A percentile compares a stretch with the other conserved stretches of the same genome.
Conservation (phyloP, 2,329 filamentous ascomycete genomes). For the Endoconidiophora laricicola region DNA sequence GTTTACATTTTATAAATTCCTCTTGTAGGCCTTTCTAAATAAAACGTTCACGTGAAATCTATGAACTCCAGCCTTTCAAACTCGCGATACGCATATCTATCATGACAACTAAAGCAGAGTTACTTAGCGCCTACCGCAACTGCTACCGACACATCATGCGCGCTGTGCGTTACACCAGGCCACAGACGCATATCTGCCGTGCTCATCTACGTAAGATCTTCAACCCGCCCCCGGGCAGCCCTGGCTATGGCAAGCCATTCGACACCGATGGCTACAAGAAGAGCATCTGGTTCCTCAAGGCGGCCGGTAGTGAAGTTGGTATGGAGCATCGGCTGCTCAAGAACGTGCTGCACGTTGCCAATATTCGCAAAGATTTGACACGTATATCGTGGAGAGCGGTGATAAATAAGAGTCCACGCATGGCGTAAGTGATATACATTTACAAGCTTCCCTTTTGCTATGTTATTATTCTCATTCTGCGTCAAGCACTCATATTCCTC, state of each 20-base stretch:
- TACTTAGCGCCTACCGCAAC: conserved; percentile 51
- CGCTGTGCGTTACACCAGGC: conserved; percentile 55
- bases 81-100: not conserved
- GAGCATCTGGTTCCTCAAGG: conserved; percentile 53
- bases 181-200: conserved; percentile 45
- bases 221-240: conserved; percentile 18
- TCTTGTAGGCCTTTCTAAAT: not conserved
- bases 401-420: conserved; percentile 14
- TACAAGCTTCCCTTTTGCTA: not conserved
- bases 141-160: conserved; percentile 51
- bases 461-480: too few relatives aligned
- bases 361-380: conserved; percentile 21
- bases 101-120: conserved; percentile 20
- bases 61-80: too few relatives aligned
- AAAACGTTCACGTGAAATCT: not conserved
- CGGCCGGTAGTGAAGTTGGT: conserved; percentile 45
- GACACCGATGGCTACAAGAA: conserved; percentile 38
- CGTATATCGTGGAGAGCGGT: conserved; percentile 12
- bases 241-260: conserved; percentile 22
- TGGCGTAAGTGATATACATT: not conserved
- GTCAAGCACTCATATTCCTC: too few relatives aligned
- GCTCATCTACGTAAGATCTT: conserved; percentile 45
- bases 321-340: conserved; percentile 58
- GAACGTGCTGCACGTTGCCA: conserved; percentile 42
- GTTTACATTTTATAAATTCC: too few relatives aligned